Evolutionary conservation across 2,329 filamentous ascomycete genomes (phyloP).

Genomic region (Calonectria crousiana): DNA sequence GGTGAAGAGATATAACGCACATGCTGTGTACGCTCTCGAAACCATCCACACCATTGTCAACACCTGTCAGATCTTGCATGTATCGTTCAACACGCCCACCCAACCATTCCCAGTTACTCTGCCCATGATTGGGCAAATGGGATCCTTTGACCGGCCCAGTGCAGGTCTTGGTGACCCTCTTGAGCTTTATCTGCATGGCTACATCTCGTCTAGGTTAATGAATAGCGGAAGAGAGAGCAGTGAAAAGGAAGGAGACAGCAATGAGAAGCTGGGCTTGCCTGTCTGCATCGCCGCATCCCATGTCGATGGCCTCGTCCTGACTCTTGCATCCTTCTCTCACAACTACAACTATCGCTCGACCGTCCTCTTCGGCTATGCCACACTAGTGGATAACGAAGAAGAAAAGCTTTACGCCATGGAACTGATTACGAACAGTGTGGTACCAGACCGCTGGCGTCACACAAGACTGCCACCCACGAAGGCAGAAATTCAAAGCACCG

Average conservation of each 20-base stretch:
- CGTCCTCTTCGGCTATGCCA: constrained; percentile 80
- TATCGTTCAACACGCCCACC: constrained; percentile 76
- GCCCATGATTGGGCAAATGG: constrained; percentile 90
- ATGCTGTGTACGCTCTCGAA: constrained; percentile 77
- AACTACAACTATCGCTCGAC: constrained; percentile 90
- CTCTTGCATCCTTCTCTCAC: constrained; percentile 83
- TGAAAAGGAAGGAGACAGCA: neutral
- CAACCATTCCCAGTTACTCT: constrained; percentile 82
- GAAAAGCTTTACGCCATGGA: constrained; percentile 86
- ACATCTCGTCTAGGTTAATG: constrained; percentile 83
- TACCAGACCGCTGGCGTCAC: constrained; percentile 76
- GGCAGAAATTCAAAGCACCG: constrained; percentile 81
- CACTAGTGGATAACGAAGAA: constrained; percentile 71
- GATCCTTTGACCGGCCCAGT: constrained; percentile 74
- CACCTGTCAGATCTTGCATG: constrained; percentile 79
- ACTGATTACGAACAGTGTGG: constrained; percentile 80
- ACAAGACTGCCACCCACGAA: constrained; percentile 77
- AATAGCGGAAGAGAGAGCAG: constrained; percentile 61
- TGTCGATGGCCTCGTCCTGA: constrained; percentile 83
- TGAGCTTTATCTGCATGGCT: constrained; percentile 87
- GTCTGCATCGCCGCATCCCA: constrained; percentile 79
- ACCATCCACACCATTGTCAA: constrained; percentile 84
- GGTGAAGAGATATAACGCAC: constrained; percentile 74
- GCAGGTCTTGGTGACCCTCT: constrained; percentile 73
- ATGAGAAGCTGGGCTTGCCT: constrained; percentile 67